Evolutionary conservation across 495 filamentous ascomycete genomes (phyloP).

Genomic region (Hapsidospora chrysogenum): DNA sequence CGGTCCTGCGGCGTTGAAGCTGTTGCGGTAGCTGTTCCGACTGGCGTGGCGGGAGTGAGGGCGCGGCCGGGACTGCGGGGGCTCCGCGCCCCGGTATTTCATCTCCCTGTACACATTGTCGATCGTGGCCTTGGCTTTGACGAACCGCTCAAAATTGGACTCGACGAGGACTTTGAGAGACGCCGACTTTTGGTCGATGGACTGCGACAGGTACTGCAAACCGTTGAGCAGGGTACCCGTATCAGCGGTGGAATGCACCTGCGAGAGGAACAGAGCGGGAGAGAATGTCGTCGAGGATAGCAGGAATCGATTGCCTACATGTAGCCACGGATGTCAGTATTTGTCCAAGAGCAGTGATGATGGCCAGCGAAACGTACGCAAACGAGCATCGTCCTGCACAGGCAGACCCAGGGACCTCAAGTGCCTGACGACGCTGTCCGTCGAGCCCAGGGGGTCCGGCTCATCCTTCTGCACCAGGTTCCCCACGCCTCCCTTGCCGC

Average conservation of each 20-base stretch:
- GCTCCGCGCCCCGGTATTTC: constrained; percentile 65
- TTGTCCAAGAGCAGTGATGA: too few relatives aligned
- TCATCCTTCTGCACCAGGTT: constrained; percentile 78
- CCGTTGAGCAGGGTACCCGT: constrained; percentile 65
- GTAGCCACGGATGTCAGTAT: too few relatives aligned
- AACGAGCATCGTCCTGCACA: constrained; percentile 65
- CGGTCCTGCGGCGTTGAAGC: constrained; percentile 22
- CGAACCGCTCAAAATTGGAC: constrained; percentile 94
- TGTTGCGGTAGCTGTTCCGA: constrained; percentile 47
- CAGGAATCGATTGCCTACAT: constrained; percentile 82
- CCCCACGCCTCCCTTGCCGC: constrained; percentile 44
- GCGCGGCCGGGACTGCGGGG: constrained; percentile 29
- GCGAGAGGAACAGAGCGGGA: constrained; percentile 75
- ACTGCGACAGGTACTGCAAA: constrained; percentile 64
- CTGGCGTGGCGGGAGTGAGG: constrained; percentile 44
- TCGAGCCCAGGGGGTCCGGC: constrained; percentile 68
- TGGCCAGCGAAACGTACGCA: constrained; percentile 38
- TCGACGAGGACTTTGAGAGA: constrained; percentile 91
- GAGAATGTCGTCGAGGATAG: constrained; percentile 92
- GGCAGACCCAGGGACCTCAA: constrained; percentile 59
- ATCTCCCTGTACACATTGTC: constrained; percentile 97
- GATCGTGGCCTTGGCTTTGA: constrained; percentile 88
- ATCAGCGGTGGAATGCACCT: constrained; percentile 71
- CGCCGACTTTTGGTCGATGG: constrained; percentile 93
- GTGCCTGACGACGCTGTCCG: constrained; percentile 68